A percentile compares a stretch with the other conserved stretches of the same genome.
These are phyloP conservation scores for Angomonas ambiguus DNA, from an alignment of 208 protist species.

Conservation along the genomic window DNA sequence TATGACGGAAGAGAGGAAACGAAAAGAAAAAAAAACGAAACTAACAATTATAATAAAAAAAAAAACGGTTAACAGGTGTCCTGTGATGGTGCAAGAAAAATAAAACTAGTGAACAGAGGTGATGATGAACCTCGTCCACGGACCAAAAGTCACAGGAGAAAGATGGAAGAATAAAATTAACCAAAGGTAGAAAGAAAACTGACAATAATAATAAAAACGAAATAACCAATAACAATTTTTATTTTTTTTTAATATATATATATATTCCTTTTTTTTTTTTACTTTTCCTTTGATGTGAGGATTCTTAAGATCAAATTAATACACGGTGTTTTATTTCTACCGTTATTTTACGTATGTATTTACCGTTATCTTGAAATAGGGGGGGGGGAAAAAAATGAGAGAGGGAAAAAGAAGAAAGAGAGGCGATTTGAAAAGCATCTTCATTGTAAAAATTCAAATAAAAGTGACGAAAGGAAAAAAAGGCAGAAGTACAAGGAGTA, in stretches of 20 bases:
- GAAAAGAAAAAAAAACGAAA: slow-evolving; percentile 12
- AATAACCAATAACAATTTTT: background rate
- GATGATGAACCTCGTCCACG: background rate
- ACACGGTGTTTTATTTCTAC: background rate
- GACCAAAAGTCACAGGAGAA: background rate
- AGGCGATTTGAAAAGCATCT: slow-evolving; percentile 4
- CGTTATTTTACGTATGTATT: background rate
- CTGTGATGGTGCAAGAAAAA: too few relatives aligned
- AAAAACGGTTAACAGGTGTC: too few relatives aligned
- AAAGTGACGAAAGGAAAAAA: background rate
- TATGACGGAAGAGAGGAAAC: background rate
- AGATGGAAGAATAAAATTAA: background rate
- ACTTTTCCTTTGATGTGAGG: background rate
- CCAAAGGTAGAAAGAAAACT: background rate
- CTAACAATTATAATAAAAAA: background rate
- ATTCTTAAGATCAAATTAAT: background rate
- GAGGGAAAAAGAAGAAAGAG: background rate
- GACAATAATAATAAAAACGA: background rate
- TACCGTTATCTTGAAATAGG: too few relatives aligned
- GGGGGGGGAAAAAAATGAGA: background rate
- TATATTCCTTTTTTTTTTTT: background rate
- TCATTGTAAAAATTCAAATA: background rate
- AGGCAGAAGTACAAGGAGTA: slow-evolving; percentile 3
- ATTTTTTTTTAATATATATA: slow-evolving; percentile 6
- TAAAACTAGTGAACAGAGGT: background rate